Base-by-base conservation (phyloP, 2,329 filamentous ascomycete genomes). In the Polychaeton citri region DNA sequence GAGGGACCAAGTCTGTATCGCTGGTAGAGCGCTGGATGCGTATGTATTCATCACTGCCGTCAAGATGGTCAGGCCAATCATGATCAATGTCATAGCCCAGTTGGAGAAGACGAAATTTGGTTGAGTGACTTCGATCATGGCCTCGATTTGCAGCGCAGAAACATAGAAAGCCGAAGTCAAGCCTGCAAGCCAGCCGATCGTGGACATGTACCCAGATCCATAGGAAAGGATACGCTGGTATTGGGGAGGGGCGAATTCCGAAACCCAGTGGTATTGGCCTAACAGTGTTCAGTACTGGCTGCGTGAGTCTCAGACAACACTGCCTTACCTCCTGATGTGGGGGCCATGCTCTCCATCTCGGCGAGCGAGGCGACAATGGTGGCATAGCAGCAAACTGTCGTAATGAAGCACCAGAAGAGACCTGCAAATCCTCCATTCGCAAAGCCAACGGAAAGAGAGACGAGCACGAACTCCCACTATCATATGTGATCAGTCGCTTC, bases 1-100 rank as follows among this genome's bases (percentile, higher is more conserved):
- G 30, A 57, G 41, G 32, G 46, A 46, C 10, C 42, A 37, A 0
- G 62, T 62, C 48, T 72, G 68, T 24, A 51, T 37, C 15, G 40
- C 38, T 12, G 48, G 50, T 7, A 52, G 35, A 2, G 63, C 44
- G 28, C 55, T 57, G 3, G 60, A 61, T 17, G 36, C 42, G 35
- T 38, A 42, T 2, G 44, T 47, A 36, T 51, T 53, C 38, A 52
- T 45, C 3, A 47, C n/a, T 34, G 55, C 51, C 6, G 49, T 53
- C 19, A 56, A 41, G 40, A 68, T 57, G 13, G 55, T 49, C 35
- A 59, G 53, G 2, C 47, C 51, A 18, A 53, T 39, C 43, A 54
- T 53, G 26, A 55, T 38, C 12, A 55, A 39, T 5, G 47, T 50
- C 20, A 38, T 39, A 19, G 55, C 50, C 53, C 51, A 55, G 30